Conservation (phyloP, 805 yeast species). For the Saccharomycopsis fermentans region DNA sequence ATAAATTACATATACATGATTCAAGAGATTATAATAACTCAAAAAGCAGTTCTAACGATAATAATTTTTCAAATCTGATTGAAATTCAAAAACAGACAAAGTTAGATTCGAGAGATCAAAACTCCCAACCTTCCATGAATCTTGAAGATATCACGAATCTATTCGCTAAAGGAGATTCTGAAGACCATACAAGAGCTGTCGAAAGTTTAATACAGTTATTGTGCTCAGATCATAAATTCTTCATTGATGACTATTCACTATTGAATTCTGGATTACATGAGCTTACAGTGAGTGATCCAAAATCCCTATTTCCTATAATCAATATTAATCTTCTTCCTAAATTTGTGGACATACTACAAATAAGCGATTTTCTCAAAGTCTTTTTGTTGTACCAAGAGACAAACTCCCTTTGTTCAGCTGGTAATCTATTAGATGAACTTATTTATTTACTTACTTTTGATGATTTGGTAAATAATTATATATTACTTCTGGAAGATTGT, state of each 20-base stretch:
- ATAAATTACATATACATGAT: slow-evolving; percentile 7
- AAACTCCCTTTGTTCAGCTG: background rate
- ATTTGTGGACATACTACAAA: slow-evolving; percentile 6
- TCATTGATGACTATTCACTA: slow-evolving; percentile 4
- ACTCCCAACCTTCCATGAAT: background rate
- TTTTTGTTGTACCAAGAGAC: slow-evolving; percentile 2
- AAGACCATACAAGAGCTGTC: background rate
- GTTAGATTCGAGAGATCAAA: background rate
- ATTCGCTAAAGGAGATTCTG: background rate
- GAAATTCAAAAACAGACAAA: background rate
- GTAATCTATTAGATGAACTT: slow-evolving; percentile 1
- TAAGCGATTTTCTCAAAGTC: slow-evolving; percentile 7
- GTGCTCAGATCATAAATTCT: background rate
- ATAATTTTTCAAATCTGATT: background rate
- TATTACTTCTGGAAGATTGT: background rate
- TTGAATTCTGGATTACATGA: slow-evolving; percentile 1
- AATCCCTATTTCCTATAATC: background rate
- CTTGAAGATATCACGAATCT: background rate
- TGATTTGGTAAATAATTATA: slow-evolving; percentile 4
- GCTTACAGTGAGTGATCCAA: background rate
- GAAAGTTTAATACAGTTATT: slow-evolving; percentile 2
- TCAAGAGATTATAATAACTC: background rate
- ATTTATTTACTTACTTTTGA: slow-evolving; percentile 10
- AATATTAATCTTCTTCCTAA: background rate
- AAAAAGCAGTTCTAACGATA: background rate